Evolutionary conservation across 176 grass and related monocot genomes (phyloP), one percentile per base, ranked within the genome.

Genomic region (Avena atlantica): DNA sequence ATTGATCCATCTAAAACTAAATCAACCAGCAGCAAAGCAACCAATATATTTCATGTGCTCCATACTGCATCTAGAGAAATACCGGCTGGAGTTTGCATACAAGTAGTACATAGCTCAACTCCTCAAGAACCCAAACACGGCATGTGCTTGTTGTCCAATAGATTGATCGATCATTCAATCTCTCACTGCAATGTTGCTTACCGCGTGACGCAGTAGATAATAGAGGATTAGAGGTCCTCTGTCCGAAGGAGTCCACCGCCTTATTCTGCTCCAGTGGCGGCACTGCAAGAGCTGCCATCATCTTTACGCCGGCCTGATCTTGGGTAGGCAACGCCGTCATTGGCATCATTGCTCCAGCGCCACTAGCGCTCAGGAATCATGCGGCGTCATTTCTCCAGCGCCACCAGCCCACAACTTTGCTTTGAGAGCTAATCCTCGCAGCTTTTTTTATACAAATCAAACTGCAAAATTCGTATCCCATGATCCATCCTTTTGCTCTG

Each of bases 151-250:
- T 14, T 25, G 37, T 17, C 11, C 5, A 10, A 47, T 5, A 37
- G 31, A 87, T 12, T 8, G 23, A 64, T 64, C 4, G 5, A 63
- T 45, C 42, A 45, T 45, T 66, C 0, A 52, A 84, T 78, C 36
- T 20, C 78, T 45, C 84, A 44, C n/a, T 12, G 11, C 23, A 27
- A 29, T 4, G 25, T 23, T 3, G 70, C 83, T 61, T 70, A 97
- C 95, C 95, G 81, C 50, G 95, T 95, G 36, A 98, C 93, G 70
- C 95, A 91, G 85, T 95, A 98, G 86, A 98, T 27, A 27, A 27
- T 27, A 27, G 27, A 27, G 27, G 27, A 27, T 27, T 95, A 11
- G 95, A 98, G 55, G 95, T 98, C 66, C 95, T 87, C 82, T 98
- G 95, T 5, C 95, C 95, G 40, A 98, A 98, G 27, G 93, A 95